These are phyloP conservation scores for Coprinopsis strossmayeri DNA, from an alignment of 768 basidiomycete species.

Conservation along the genomic window DNA sequence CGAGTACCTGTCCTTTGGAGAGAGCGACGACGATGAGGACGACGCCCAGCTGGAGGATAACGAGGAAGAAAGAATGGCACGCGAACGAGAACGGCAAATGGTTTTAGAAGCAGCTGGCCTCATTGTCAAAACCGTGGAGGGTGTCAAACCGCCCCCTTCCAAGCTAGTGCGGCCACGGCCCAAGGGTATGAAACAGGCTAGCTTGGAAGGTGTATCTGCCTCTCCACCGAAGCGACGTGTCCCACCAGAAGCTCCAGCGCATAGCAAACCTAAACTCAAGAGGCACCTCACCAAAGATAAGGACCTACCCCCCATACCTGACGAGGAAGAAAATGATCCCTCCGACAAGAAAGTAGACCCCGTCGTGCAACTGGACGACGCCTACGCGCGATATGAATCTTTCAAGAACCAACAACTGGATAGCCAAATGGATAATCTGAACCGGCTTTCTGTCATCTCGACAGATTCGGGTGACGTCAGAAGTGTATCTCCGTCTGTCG, in stretches of 20 bases:
- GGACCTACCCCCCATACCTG: conserved; percentile 51
- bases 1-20: conserved; percentile 33
- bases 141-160: conserved; percentile 38
- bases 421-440: conserved; percentile 26
- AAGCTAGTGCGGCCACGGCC: conserved; percentile 25
- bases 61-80: conserved; percentile 46
- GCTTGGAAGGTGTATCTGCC: not conserved
- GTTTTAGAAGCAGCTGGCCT: conserved; percentile 83
- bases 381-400: conserved; percentile 86
- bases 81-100: conserved; percentile 69
- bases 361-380: conserved; percentile 60
- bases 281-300: conserved; percentile 21
- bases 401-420: conserved; percentile 49
- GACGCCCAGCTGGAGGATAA: conserved; percentile 32
- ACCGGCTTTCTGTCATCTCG: conserved; percentile 62
- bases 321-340: conserved; percentile 17
- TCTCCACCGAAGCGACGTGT: conserved; percentile 32
- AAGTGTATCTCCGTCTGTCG: conserved; percentile 5
- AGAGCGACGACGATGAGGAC: conserved; percentile 27
- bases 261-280: conserved; percentile 3
- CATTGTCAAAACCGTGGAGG: conserved; percentile 59
- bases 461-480: conserved; percentile 25
- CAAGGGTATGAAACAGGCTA: conserved; percentile 2
- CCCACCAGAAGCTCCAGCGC: conserved; percentile 42
- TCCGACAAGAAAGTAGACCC: conserved; percentile 27